Conservation (phyloP, 139 green algal species). For the Picochlorum sp. region DNA sequence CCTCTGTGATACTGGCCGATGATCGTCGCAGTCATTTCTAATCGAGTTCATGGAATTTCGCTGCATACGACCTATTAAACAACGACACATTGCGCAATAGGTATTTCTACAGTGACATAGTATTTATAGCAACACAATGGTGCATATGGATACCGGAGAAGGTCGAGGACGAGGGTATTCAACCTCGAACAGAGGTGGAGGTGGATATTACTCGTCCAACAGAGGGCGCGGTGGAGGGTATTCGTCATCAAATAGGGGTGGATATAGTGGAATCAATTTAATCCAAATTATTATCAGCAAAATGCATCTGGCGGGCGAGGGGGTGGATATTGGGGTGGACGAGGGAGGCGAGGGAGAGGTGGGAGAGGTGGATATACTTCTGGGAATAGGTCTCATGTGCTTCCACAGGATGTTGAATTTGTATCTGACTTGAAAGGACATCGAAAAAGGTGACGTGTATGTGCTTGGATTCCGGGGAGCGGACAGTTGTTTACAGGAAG, state of each 20-base stretch:
- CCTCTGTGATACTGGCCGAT: too few species aligned
- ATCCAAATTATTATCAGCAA: slow-evolving; percentile 7
- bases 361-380: slow-evolving; percentile 1
- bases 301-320: slow-evolving; percentile 11
- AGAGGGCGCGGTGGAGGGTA: not conserved
- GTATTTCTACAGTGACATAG: too few species aligned
- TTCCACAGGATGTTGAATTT: slow-evolving; percentile 37
- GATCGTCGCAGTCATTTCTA: too few species aligned
- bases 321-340: slow-evolving; percentile 19
- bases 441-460: slow-evolving; percentile 34
- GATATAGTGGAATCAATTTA: not conserved
- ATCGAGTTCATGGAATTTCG: too few species aligned
- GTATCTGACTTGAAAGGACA: slow-evolving; percentile 35
- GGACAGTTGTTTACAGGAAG: slow-evolving; percentile 65
- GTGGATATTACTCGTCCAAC: not conserved
- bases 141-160: slow-evolving; percentile 29
- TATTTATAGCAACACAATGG: slow-evolving; percentile 5
- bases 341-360: slow-evolving; percentile 10
- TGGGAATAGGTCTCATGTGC: not conserved
- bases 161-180: not conserved
- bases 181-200: slow-evolving; percentile 4
- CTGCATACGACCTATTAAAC: too few species aligned
- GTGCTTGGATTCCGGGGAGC: slow-evolving; percentile 22
- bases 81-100: too few species aligned
- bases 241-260: not conserved